phyloP scores from a whole-genome alignment of 768 basidiomycete genomes.

The Lentinula aciculospora region DNA sequence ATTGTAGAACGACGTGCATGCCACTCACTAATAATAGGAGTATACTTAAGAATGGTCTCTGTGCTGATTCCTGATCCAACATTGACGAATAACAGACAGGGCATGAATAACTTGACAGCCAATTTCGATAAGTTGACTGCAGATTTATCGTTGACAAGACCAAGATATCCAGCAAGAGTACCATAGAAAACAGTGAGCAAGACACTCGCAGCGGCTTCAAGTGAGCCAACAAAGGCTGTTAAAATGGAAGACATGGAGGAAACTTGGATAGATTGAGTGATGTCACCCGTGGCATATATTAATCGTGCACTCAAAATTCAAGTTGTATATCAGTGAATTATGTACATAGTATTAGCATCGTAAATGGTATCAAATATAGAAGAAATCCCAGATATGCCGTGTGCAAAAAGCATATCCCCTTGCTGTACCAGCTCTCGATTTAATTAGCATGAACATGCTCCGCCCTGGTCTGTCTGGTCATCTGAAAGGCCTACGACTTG shows the following conservation, averaged over 20 bases:
- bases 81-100: conserved; percentile 4
- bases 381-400: neutral
- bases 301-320: too few relatives aligned
- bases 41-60: neutral
- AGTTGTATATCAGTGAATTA: too few relatives aligned
- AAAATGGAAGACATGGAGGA: conserved; percentile 5
- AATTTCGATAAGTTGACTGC: neutral
- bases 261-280: too few relatives aligned
- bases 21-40: neutral
- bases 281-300: too few relatives aligned
- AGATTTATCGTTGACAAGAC: neutral
- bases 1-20: neutral
- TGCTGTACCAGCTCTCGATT: neutral
- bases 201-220: neutral
- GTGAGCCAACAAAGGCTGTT: neutral
- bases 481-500: conserved; percentile 36
- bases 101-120: neutral
- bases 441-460: conserved; percentile 27
- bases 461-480: conserved; percentile 12
- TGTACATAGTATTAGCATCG: too few relatives aligned
- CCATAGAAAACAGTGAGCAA: conserved; percentile 5
- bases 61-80: neutral
- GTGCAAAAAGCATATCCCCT: neutral
- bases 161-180: neutral
- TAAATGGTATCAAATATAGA: too few relatives aligned